These are phyloP conservation scores for Theileria annulata DNA, from an alignment of 169 alveolate genomes.

Conservation along the genomic window DNA sequence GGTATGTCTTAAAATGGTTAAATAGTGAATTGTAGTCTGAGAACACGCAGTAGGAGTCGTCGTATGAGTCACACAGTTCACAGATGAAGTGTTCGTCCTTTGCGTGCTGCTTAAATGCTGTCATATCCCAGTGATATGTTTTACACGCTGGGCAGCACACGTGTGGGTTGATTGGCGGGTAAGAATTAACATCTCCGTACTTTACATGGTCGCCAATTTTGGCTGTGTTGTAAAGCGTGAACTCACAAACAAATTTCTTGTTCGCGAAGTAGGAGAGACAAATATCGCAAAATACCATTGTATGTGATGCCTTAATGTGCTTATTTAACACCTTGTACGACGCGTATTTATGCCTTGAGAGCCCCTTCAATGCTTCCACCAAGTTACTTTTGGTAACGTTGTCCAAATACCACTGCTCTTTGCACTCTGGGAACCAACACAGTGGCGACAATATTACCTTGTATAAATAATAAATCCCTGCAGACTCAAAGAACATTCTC, in stretches of 20 bases:
- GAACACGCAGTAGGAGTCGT: conserved; percentile 22
- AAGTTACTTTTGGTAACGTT: conserved; percentile 3
- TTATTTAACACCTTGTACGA: conserved; percentile 33
- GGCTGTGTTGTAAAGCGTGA: conserved; percentile 26
- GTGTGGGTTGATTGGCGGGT: conserved; percentile 57
- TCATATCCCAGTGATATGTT: conserved; percentile 50
- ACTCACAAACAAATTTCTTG: conserved; percentile 51
- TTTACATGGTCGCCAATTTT: conserved; percentile 39
- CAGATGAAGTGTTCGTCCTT: conserved; percentile 62
- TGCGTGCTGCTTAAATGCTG: conserved; percentile 56
- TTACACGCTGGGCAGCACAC: conserved; percentile 51
- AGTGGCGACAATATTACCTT: conserved; percentile 43
- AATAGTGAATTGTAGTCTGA: conserved; percentile 49
- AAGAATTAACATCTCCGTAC: conserved; percentile 34
- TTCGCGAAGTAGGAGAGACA: conserved; percentile 39
- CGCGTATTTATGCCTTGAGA: not conserved
- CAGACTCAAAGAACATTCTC: conserved; percentile 44
- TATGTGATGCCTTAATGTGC: conserved; percentile 45
- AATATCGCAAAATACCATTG: conserved; percentile 44
- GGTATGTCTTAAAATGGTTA: conserved; percentile 48
- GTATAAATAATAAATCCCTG: conserved; percentile 42
- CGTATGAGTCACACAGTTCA: conserved; percentile 49
- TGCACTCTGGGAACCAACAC: conserved; percentile 65
- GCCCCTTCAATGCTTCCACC: conserved; percentile 15
- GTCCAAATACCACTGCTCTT: conserved; percentile 25